Evolutionary conservation across 2,329 filamentous ascomycete genomes (phyloP), one percentile per base, ranked within the genome.

Genomic region (Stachybotrys echinatus): DNA sequence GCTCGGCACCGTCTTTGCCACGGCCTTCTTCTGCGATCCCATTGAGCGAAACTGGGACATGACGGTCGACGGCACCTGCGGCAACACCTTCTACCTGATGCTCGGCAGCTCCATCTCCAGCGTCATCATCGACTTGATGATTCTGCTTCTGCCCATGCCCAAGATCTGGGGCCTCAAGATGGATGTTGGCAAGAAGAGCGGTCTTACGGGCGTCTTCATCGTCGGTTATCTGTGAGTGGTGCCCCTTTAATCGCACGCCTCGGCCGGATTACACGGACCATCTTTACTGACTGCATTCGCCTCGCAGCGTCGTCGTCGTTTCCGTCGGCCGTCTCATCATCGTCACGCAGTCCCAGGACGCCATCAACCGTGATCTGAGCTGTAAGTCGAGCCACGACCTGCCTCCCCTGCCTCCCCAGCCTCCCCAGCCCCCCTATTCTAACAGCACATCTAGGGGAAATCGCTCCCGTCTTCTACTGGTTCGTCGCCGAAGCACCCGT

Each of bases 1-100:
- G 19, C 7, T 48, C 18, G 47, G 47, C 47, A 48, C 19, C 34
- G 21, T 48, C 22, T 7, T 43, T 12, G 47, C 19, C 19, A 42
- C 47, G 8, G 18, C 43, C 22, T 42, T 48, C 37, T 4, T 23
- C 18, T 48, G 47, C 23, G 12, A 43, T 22, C 47, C 47, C 14
- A 39, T 48, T 12, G n/a, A 42, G 18, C 42, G 43, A 39, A 48
- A 48, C 38, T 48, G 47, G 47, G 22, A 42, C 19, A 21, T 23
- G 12, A 31, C 12, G 18, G 4, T 31, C 6, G 19, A 5, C 5
- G 47, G 47, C 14, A 23, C 12, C 6, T 48, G 47, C 21, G 23
- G 19, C 5, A 6, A 5, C n/a, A 7, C 20, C 6, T 23, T 20
- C 4, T 7, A 4, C 4, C 47, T 48, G 6, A 23, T 5, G 19